These are phyloP conservation scores for Hemileia vastatrix DNA, from an alignment of 1,284 basidiomycete genomes.

Conservation along the genomic window DNA sequence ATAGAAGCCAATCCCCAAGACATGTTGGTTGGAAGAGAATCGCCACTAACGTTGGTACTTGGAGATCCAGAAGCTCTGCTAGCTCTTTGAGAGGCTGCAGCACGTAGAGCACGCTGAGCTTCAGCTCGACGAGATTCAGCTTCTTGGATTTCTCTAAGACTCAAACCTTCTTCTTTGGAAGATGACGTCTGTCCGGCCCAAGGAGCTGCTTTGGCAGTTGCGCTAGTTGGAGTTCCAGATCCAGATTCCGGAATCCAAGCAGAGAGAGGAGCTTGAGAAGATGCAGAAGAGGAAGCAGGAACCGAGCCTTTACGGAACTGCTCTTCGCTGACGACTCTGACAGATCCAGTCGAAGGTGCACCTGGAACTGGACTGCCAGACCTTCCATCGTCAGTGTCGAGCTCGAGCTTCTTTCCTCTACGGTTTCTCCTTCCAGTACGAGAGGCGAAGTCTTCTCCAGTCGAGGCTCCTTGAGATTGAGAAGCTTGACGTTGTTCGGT, in stretches of 20 bases:
- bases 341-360: not conserved
- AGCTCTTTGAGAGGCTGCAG: slow-evolving; percentile 53
- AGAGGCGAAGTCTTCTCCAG: slow-evolving; percentile 1
- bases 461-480: slow-evolving; percentile 25
- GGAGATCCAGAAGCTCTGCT: slow-evolving; percentile 46
- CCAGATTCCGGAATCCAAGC: slow-evolving; percentile 29
- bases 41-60: slow-evolving; percentile 24
- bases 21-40: slow-evolving; percentile 41
- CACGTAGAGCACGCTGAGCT: slow-evolving; percentile 56
- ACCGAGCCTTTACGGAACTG: slow-evolving; percentile 26
- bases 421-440: not conserved
- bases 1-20: slow-evolving; percentile 50
- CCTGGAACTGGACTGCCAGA: not conserved
- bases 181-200: slow-evolving; percentile 26
- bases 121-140: slow-evolving; percentile 74
- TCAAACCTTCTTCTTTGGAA: no score
- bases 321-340: slow-evolving; percentile 33
- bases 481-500: slow-evolving; percentile 23
- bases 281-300: not conserved
- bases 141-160: slow-evolving; percentile 88
- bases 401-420: not conserved
- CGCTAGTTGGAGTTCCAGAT: slow-evolving; percentile 22
- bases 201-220: slow-evolving; percentile 30
- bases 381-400: not conserved
- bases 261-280: slow-evolving; percentile 24